Evolutionary conservation across 768 basidiomycete species (phyloP).

Genomic region (Boletellus emodensis): DNA sequence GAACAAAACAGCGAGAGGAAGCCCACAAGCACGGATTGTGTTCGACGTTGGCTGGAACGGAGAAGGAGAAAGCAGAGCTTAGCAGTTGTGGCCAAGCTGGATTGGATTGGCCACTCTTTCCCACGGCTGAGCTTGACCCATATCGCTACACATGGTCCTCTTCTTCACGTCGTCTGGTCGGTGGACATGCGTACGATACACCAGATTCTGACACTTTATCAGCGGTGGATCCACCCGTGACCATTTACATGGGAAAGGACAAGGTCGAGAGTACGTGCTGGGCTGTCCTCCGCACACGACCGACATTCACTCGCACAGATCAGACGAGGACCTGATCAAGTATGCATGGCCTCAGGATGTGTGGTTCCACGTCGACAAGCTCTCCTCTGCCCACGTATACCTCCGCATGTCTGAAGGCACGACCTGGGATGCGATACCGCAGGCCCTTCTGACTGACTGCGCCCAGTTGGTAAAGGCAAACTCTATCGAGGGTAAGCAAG

Average conservation of each 20-base stretch:
- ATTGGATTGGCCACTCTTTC: not conserved
- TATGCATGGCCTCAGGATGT: constrained; percentile 87
- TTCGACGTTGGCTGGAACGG: not conserved
- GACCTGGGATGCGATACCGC: constrained; percentile 85
- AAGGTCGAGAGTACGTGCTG: constrained; percentile 82
- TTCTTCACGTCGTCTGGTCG: constrained; percentile 57
- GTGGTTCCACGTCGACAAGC: constrained; percentile 98
- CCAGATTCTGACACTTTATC: not conserved
- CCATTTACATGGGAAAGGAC: constrained; percentile 93
- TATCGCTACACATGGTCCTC: constrained; percentile 46
- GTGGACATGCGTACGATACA: not conserved
- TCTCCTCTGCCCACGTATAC: constrained; percentile 96
- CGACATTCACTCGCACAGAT: constrained; percentile 20
- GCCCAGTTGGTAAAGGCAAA: constrained; percentile 97
- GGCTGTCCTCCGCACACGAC: not conserved
- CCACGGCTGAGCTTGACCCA: not conserved
- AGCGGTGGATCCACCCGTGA: constrained; percentile 63
- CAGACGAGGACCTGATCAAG: constrained; percentile 94
- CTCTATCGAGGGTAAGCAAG: constrained; percentile 74
- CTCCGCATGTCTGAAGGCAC: constrained; percentile 82
- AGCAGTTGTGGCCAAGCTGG: not conserved
- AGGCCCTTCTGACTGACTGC: constrained; percentile 73
- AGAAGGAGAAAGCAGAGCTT: not conserved
- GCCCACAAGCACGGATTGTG: constrained; percentile 3
- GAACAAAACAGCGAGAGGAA: not conserved